Base-by-base conservation (phyloP, 345 rosid genomes). In the Gossypium bickii region DNA sequence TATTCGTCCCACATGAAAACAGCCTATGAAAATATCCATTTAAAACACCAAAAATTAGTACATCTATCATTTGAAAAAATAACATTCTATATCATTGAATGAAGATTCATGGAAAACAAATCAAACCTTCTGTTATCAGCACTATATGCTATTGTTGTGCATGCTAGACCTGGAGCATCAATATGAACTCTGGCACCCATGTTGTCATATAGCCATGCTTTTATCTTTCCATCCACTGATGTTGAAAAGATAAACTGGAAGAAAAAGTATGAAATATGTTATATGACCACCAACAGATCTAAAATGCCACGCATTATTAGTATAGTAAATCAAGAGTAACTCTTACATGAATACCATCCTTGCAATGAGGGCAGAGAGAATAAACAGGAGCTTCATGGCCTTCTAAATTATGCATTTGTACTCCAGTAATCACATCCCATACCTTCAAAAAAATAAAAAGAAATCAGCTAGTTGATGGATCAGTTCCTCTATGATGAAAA, bases 181-280 rank as follows among this genome's bases (percentile, higher is more conserved):
- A 53, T 77, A 75, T 85, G 78, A 73, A 82, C 43, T 71, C 80
- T 78, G 8, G 83, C 67, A 72, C 81, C 82, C 13, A 38, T 6
- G 43, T 67, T 71, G 56, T 82, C 84, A 79, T 82, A 85, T 63
- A 78, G 13, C 84, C 86, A 85, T 65, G 68, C 83, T 79, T 71
- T 85, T 80, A 85, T 80, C 51, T 78, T 76, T 48, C 87, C 87
- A 76, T 82, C 85, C 75, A 76, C 72, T 6, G 87, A 80, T 47
- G 85, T 82, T 65, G 88, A 85, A 72, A 85, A 77, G 74, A 85
- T 74, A 73, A 80, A 79, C 88, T 85, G 80, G 72, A n/a, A 49
- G 62, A 25, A 76, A 70, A 70, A 52, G 43, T 24, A 72, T 29
- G 41, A 29, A 64, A 9, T 7, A 22, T 56, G 18, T 47, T 17